Evolutionary conservation across 106 monocot genomes (phyloP).

Genomic region (Acorus calamus): DNA sequence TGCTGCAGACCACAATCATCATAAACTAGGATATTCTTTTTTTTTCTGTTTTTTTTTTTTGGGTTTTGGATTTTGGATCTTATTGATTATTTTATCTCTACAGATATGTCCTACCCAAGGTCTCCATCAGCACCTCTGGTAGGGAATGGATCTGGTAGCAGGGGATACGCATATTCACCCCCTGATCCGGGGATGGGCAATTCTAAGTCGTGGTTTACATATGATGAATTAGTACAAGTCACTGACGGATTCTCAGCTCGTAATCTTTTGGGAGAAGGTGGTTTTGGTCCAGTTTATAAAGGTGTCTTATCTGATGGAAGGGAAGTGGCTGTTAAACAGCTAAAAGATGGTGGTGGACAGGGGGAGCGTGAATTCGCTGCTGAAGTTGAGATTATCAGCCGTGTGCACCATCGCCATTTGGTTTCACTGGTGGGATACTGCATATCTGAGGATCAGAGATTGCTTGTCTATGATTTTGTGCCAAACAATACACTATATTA

Average conservation of each 20-base stretch:
- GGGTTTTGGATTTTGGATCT: background rate
- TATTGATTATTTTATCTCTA: background rate
- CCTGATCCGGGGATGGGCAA: slow-evolving; percentile 39
- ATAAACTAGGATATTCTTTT: background rate
- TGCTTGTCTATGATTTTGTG: slow-evolving; percentile 89
- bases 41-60: background rate
- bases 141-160: slow-evolving; percentile 23
- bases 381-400: slow-evolving; percentile 87
- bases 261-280: slow-evolving; percentile 84
- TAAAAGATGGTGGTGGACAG: slow-evolving; percentile 60
- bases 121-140: slow-evolving; percentile 29
- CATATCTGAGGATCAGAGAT: slow-evolving; percentile 56
- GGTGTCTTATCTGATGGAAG: slow-evolving; percentile 66
- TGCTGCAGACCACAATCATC: too few species aligned
- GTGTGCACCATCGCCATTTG: slow-evolving; percentile 87
- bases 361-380: slow-evolving; percentile 83
- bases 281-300: slow-evolving; percentile 89
- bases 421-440: slow-evolving; percentile 87
- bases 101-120: slow-evolving; percentile 22
- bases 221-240: slow-evolving; percentile 45
- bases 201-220: slow-evolving; percentile 62
- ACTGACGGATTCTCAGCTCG: slow-evolving; percentile 64
- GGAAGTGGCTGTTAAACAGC: slow-evolving; percentile 84
- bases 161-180: slow-evolving; percentile 15
- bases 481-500: slow-evolving; percentile 71